Conservation (phyloP, 2,329 filamentous ascomycete genomes). For the Alternaria longipes region DNA sequence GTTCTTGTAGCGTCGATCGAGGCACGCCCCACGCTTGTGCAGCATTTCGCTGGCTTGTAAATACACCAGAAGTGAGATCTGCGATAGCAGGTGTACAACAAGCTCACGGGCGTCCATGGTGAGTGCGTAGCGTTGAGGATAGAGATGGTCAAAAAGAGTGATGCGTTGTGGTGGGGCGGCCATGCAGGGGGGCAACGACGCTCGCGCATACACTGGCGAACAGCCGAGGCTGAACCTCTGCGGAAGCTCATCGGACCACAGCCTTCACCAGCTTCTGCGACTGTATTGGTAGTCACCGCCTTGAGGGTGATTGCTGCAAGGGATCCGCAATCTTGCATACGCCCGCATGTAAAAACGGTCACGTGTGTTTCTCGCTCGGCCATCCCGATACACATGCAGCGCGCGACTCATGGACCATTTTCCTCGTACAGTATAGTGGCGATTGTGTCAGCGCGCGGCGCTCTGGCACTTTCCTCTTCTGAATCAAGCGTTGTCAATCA, state of each 20-base stretch:
- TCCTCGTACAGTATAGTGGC: neutral
- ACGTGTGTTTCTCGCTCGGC: conserved; percentile 1
- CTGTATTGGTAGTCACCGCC: no score
- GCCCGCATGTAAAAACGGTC: conserved; percentile 2
- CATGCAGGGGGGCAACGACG: neutral
- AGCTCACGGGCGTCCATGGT: conserved; percentile 18
- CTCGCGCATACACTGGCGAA: no score
- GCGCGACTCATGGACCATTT: neutral
- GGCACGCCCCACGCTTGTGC: no score
- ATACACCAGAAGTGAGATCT: neutral
- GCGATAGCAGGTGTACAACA: conserved; percentile 11
- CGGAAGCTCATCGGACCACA: no score
- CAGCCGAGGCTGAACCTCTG: no score
- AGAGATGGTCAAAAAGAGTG: neutral
- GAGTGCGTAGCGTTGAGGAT: neutral
- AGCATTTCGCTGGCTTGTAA: neutral
- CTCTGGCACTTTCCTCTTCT: no score
- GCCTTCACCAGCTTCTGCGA: no score
- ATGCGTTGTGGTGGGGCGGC: conserved; percentile 11
- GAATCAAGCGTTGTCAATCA: no score
- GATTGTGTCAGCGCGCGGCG: no score
- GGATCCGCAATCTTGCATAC: neutral
- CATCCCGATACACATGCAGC: neutral
- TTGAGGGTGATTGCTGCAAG: no score
- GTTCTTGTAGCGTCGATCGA: no score